These are phyloP conservation scores for Teratosphaeriaceae sp. DNA, from an alignment of 2,329 filamentous ascomycete genomes.

Conservation along the genomic window DNA sequence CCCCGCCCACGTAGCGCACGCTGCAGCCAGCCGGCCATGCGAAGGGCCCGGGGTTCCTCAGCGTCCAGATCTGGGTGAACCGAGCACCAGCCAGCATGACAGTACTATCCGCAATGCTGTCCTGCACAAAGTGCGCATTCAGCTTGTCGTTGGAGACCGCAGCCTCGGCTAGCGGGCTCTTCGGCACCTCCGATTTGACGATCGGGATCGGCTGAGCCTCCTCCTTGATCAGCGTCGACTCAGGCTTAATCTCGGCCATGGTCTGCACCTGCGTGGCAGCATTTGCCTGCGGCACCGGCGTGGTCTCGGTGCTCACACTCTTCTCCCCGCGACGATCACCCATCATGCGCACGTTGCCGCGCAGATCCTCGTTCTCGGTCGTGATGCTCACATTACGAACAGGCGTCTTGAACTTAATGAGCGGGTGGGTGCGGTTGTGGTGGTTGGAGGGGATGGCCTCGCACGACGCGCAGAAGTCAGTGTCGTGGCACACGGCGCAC, in stretches of 20 bases:
- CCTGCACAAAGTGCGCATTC: conserved; percentile 66
- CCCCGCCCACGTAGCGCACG: conserved; percentile 86
- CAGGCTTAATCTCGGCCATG: conserved; percentile 56
- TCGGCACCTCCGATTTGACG: conserved; percentile 13
- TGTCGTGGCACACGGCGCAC: conserved; percentile 91
- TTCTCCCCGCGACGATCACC: conserved; percentile 51
- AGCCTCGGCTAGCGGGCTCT: conserved; percentile 6
- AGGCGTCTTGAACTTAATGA: conserved; percentile 95
- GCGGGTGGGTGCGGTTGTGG: conserved; percentile 92
- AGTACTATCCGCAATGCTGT: conserved; percentile 74
- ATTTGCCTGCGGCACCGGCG: conserved; percentile 31
- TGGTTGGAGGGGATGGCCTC: conserved; percentile 77
- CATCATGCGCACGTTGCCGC: conserved; percentile 62
- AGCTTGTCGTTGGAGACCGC: conserved; percentile 31
- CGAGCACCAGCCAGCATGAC: conserved; percentile 61
- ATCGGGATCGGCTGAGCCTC: conserved; percentile 17
- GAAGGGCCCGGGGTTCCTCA: conserved; percentile 73
- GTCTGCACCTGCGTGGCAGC: conserved; percentile 61
- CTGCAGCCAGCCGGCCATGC: conserved; percentile 85
- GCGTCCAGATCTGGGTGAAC: conserved; percentile 87
- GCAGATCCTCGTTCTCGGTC: conserved; percentile 70
- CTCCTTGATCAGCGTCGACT: conserved; percentile 20
- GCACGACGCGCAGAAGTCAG: conserved; percentile 90
- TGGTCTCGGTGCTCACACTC: conserved; percentile 13
- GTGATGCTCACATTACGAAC: conserved; percentile 82